phyloP scores from a whole-genome alignment of 148 eudicot genomes.

The Rhododendron ferrugineum region DNA sequence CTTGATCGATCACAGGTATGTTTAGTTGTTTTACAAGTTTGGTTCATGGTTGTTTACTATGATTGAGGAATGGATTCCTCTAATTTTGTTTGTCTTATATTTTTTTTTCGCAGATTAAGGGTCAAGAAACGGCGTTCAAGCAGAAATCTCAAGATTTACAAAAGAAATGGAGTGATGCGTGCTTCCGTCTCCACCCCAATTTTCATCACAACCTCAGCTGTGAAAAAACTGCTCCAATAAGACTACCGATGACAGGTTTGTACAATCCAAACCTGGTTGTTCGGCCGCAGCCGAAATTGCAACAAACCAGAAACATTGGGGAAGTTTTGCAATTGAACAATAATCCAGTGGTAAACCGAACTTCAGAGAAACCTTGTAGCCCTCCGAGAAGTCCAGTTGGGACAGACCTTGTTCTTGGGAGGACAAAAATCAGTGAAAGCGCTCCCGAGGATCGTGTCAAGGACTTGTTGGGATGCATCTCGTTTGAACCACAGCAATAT shows the following conservation, averaged over 20 bases:
- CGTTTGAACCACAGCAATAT: conserved; percentile 44
- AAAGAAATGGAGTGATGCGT: conserved; percentile 84
- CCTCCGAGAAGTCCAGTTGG: conserved; percentile 70
- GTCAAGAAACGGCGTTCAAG: conserved; percentile 42
- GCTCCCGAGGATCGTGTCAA: conserved; percentile 28
- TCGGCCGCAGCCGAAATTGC: conserved; percentile 47
- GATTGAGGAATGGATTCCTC: neutral
- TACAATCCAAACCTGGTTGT: conserved; percentile 52
- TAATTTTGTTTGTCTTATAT: neutral
- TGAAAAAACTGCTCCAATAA: conserved; percentile 40
- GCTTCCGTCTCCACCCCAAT: conserved; percentile 67
- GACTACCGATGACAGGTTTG: conserved; percentile 47
- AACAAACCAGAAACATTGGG: conserved; percentile 33
- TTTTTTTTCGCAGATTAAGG: conserved; percentile 53
- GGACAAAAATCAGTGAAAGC: conserved; percentile 25
- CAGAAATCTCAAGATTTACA: conserved; percentile 66
- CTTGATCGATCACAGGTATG: conserved; percentile 44
- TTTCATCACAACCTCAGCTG: conserved; percentile 42
- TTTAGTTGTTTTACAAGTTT: neutral
- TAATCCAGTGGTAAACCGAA: conserved; percentile 20
- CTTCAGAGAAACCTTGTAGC: conserved; percentile 10
- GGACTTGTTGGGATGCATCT: conserved; percentile 59
- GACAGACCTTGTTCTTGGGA: conserved; percentile 82
- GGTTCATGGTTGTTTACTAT: neutral
- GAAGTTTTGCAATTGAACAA: conserved; percentile 41